Evolutionary conservation across 108 stramenopile genomes (phyloP).

Genomic region (Cyclotella cryptica): DNA sequence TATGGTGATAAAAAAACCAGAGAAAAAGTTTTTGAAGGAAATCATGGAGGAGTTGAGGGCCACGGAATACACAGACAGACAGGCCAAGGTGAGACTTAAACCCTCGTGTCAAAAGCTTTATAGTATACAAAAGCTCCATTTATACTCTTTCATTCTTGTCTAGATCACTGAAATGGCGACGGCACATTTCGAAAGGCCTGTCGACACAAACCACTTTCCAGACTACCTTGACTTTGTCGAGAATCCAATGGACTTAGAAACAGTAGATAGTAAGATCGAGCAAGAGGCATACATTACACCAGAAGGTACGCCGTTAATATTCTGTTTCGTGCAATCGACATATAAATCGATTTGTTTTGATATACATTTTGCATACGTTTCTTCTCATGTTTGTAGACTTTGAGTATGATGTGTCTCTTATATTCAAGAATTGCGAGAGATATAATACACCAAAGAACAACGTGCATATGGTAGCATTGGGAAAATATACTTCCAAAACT

Average conservation of each 20-base stretch:
- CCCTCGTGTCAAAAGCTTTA: background rate
- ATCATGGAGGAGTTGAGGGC: conserved; percentile 69
- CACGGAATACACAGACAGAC: conserved; percentile 76
- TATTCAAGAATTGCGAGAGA: conserved; percentile 83
- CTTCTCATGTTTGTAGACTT: conserved; percentile 57
- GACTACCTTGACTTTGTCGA: conserved; percentile 74
- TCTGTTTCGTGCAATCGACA: background rate
- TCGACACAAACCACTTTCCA: conserved; percentile 63
- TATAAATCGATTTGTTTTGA: background rate
- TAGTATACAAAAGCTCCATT: background rate
- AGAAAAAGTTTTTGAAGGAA: conserved; percentile 56
- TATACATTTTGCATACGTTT: background rate
- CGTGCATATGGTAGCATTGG: conserved; percentile 72
- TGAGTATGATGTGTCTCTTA: conserved; percentile 81
- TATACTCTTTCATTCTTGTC: background rate
- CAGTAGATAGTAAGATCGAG: conserved; percentile 77
- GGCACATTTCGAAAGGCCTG: conserved; percentile 78
- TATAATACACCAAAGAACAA: conserved; percentile 73
- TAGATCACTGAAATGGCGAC: conserved; percentile 76
- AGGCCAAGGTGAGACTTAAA: conserved; percentile 56
- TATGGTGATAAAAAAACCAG: conserved; percentile 62
- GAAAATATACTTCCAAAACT: conserved; percentile 68
- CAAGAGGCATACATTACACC: conserved; percentile 17
- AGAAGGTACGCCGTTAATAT: background rate
- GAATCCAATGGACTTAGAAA: conserved; percentile 80